Conservation (phyloP, 2,329 filamentous ascomycete species). For the Exophiala lecanii-corni region DNA sequence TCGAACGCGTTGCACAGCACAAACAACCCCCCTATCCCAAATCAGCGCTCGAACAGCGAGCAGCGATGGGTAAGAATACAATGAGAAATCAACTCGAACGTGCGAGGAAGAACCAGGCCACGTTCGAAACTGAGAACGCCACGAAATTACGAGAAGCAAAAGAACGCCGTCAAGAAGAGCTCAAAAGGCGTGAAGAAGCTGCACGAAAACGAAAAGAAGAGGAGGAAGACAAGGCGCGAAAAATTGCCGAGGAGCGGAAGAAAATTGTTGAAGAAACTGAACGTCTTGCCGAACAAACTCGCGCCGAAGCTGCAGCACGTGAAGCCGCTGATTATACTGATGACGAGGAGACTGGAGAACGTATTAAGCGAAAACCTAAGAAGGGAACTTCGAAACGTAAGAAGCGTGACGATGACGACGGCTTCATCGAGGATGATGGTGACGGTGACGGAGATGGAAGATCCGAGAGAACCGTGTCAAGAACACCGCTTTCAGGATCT, state of each 20-base stretch:
- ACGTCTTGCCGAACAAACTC: conserved; percentile 64
- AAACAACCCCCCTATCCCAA: conserved; percentile 80
- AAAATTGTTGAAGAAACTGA: conserved; percentile 73
- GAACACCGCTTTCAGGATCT: conserved; percentile 22
- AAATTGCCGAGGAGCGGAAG: conserved; percentile 80
- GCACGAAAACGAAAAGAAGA: conserved; percentile 62
- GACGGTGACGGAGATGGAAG: conserved; percentile 20
- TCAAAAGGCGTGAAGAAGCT: conserved; percentile 72
- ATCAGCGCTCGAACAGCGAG: conserved; percentile 85
- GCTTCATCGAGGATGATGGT: conserved; percentile 34
- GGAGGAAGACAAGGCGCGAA: conserved; percentile 69
- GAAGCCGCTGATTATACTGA: conserved; percentile 75
- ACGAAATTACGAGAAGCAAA: conserved; percentile 78
- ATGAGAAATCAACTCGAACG: conserved; percentile 88
- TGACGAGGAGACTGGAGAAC: conserved; percentile 76
- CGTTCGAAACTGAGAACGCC: conserved; percentile 91
- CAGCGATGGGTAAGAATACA: conserved; percentile 95
- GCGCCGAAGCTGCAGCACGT: conserved; percentile 63
- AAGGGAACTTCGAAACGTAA: conserved; percentile 54
- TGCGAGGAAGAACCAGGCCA: conserved; percentile 74
- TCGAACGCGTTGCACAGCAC: conserved; percentile 55
- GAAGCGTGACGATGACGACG: conserved; percentile 31
- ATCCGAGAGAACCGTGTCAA: conserved; percentile 20
- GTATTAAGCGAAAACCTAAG: conserved; percentile 71
- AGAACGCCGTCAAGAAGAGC: conserved; percentile 73